These are phyloP conservation scores for Annulohypoxylon stygium DNA, from an alignment of 495 filamentous ascomycete species.

Conservation along the genomic window DNA sequence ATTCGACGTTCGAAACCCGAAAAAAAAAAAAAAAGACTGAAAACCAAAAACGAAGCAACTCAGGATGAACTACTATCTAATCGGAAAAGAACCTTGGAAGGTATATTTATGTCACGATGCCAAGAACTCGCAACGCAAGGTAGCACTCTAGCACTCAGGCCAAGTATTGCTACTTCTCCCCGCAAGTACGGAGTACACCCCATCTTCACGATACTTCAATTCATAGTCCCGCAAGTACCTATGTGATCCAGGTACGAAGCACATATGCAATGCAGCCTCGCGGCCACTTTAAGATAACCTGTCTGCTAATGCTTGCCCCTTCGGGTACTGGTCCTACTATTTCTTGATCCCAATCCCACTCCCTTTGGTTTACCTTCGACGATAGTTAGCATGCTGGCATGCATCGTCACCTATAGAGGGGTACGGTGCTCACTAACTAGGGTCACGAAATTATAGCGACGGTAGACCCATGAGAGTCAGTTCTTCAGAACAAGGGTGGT, in stretches of 20 bases:
- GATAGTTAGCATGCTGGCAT: slow-evolving; percentile 2
- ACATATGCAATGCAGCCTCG: slow-evolving; percentile 45
- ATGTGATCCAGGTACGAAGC: slow-evolving; percentile 31
- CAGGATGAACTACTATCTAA: slow-evolving; percentile 14
- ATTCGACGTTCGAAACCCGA: background rate
- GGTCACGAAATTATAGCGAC: background rate
- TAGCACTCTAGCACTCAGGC: slow-evolving; percentile 23
- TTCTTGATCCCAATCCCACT: slow-evolving; percentile 5
- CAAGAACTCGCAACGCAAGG: slow-evolving; percentile 39
- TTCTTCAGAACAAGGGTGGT: background rate
- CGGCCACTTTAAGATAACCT: slow-evolving; percentile 29
- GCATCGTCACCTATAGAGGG: background rate
- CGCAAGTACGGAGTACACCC: slow-evolving; percentile 45
- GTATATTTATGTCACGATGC: slow-evolving; percentile 38
- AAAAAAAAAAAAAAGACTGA: background rate
- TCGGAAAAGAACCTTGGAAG: slow-evolving; percentile 3
- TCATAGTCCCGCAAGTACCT: slow-evolving; percentile 47
- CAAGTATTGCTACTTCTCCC: slow-evolving; percentile 47
- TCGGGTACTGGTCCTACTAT: slow-evolving; percentile 14
- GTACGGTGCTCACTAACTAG: slow-evolving; percentile 7
- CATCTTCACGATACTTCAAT: slow-evolving; percentile 43
- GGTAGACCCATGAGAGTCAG: background rate
- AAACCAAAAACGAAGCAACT: background rate
- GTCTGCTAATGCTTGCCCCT: slow-evolving; percentile 31
- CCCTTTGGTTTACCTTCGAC: slow-evolving; percentile 4